Evolutionary conservation across 2,329 filamentous ascomycete species (phyloP).

Genomic region (Calonectria fujianensis): DNA sequence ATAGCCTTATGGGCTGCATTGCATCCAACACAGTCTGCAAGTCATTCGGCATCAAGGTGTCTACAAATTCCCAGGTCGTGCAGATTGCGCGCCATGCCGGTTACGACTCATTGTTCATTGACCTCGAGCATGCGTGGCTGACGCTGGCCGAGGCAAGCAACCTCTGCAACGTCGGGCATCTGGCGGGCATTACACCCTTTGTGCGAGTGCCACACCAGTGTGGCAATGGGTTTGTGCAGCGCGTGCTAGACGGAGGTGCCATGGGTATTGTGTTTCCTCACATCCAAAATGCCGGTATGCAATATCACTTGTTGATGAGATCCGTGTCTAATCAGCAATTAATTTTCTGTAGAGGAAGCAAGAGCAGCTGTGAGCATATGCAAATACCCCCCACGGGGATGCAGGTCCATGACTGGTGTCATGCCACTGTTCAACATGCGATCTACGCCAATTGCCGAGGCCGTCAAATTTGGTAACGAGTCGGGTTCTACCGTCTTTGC

Average conservation of each 20-base stretch:
- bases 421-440: conserved; percentile 50
- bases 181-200: conserved; percentile 56
- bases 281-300: conserved; percentile 38
- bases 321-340: not conserved
- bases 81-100: conserved; percentile 58
- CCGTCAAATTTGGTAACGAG: conserved; percentile 49
- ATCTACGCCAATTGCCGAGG: conserved; percentile 32
- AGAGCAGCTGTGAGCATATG: conserved; percentile 63
- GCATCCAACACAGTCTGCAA: conserved; percentile 42
- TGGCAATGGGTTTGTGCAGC: conserved; percentile 58
- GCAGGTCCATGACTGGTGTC: conserved; percentile 52
- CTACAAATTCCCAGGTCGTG: conserved; percentile 55
- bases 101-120: conserved; percentile 62
- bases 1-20: conserved; percentile 31
- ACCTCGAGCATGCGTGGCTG: conserved; percentile 61
- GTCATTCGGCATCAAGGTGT: conserved; percentile 57
- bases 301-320: not conserved
- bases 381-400: conserved; percentile 53
- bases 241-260: conserved; percentile 58
- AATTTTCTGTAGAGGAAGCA: conserved; percentile 60
- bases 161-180: conserved; percentile 54
- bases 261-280: conserved; percentile 58
- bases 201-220: conserved; percentile 60
- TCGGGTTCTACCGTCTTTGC: conserved; percentile 51
- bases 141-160: conserved; percentile 56